Evolutionary conservation across 2,329 filamentous ascomycete species (phyloP).

Genomic region (Phyllosticta capitalensis): DNA sequence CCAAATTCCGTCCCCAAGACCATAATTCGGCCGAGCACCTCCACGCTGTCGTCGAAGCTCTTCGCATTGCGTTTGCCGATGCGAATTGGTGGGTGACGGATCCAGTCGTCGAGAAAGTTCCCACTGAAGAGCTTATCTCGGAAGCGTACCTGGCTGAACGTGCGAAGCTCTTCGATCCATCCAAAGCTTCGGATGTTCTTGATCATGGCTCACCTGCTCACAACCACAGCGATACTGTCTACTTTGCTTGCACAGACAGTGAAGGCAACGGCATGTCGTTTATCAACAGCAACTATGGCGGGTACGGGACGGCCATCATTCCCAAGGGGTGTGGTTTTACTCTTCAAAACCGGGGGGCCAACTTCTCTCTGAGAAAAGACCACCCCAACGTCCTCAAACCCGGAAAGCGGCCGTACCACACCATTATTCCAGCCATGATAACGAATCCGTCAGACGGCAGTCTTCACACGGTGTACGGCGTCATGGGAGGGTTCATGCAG

Average conservation of each 20-base stretch:
- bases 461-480: slow-evolving; percentile 79
- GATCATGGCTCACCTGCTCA: slow-evolving; percentile 68
- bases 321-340: slow-evolving; percentile 83
- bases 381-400: slow-evolving; percentile 78
- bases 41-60: slow-evolving; percentile 77
- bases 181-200: slow-evolving; percentile 43
- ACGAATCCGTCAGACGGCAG: slow-evolving; percentile 66
- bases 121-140: slow-evolving; percentile 59
- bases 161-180: slow-evolving; percentile 50
- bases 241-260: slow-evolving; percentile 75
- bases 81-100: slow-evolving; percentile 86
- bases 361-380: slow-evolving; percentile 55
- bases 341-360: slow-evolving; percentile 84
- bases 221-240: slow-evolving; percentile 83
- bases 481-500: slow-evolving; percentile 99
- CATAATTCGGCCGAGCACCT: slow-evolving; percentile 70
- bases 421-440: slow-evolving; percentile 87
- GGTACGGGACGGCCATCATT: slow-evolving; percentile 81
- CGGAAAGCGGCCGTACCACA: slow-evolving; percentile 87
- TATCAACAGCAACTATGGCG: slow-evolving; percentile 90
- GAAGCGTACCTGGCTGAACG: slow-evolving; percentile 66
- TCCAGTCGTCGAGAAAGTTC: slow-evolving; percentile 61
- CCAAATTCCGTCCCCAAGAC: slow-evolving; percentile 56
- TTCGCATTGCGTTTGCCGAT: slow-evolving; percentile 85
- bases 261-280: slow-evolving; percentile 88